Conservation (phyloP, 495 filamentous ascomycete species). For the Neohortaea acidophila region DNA sequence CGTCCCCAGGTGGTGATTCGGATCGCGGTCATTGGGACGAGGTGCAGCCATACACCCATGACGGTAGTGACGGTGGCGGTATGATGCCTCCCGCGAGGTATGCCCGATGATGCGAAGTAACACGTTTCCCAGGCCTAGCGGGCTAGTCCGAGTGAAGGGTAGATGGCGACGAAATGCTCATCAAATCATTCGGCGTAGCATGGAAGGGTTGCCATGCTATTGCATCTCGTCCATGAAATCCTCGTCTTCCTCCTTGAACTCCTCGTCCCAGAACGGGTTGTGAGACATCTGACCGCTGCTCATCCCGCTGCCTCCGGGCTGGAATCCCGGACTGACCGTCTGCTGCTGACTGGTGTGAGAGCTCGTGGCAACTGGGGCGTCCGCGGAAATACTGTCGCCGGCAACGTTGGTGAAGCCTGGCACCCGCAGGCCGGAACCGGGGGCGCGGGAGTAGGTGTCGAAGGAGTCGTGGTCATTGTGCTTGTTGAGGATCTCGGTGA, state of each 20-base stretch:
- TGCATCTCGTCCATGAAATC: conserved; percentile 6
- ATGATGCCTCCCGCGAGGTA: no score
- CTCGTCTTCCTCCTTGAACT: conserved; percentile 77
- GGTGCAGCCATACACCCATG: no score
- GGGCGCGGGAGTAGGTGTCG: conserved; percentile 71
- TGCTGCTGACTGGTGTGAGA: conserved; percentile 41
- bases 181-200: no score
- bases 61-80: no score
- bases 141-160: no score
- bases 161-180: no score
- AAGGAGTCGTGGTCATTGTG: conserved; percentile 6
- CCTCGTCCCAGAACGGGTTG: conserved; percentile 52
- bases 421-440: conserved; percentile 73
- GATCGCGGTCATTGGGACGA: no score
- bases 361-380: conserved; percentile 53
- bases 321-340: conserved; percentile 58
- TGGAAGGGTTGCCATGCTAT: no score
- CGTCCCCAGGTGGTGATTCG: no score
- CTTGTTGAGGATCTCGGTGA: conserved; percentile 67
- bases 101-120: no score
- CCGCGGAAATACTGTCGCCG: conserved; percentile 50
- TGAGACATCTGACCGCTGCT: conserved; percentile 31
- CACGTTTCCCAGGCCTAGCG: no score
- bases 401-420: conserved; percentile 86
- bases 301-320: conserved; percentile 40